Percentiles rank a stretch among this genome's conserved stretches.
phyloP scores from a whole-genome alignment of 306 rosid genomes.

The Datisca glomerata region DNA sequence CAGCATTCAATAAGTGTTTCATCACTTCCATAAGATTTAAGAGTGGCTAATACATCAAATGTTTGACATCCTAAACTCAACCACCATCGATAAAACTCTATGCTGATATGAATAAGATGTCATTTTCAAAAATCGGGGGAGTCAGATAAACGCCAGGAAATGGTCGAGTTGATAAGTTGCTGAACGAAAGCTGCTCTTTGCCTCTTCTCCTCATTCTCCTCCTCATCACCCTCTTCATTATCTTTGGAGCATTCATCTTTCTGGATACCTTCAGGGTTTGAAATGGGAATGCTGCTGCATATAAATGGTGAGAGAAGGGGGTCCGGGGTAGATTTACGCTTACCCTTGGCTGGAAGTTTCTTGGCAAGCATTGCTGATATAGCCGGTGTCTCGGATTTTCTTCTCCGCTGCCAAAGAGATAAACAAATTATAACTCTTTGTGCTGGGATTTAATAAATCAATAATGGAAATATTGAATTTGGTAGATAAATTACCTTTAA shows the following conservation, averaged over 20 bases:
- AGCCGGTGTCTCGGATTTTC: slow-evolving; percentile 46
- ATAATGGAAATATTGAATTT: slow-evolving; percentile 1
- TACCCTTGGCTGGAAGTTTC: slow-evolving; percentile 27
- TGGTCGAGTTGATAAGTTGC: slow-evolving; percentile 49
- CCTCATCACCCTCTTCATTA: slow-evolving; percentile 28
- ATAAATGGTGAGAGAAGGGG: slow-evolving; percentile 71
- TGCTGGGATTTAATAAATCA: background rate
- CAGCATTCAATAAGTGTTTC: too few species aligned
- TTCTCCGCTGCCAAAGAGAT: slow-evolving; percentile 39
- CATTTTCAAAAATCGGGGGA: background rate
- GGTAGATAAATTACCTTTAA: slow-evolving; percentile 43
- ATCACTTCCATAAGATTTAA: too few species aligned
- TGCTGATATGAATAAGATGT: too few species aligned
- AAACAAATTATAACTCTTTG: background rate
- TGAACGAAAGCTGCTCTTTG: slow-evolving; percentile 58
- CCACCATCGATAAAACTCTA: slow-evolving; percentile 22
- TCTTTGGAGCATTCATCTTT: slow-evolving; percentile 21
- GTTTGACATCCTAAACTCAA: slow-evolving; percentile 18
- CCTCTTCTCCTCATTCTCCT: slow-evolving; percentile 48
- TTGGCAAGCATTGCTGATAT: slow-evolving; percentile 39
- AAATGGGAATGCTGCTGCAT: slow-evolving; percentile 30
- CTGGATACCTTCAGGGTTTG: slow-evolving; percentile 14
- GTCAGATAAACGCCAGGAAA: slow-evolving; percentile 22
- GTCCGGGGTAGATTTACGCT: slow-evolving; percentile 45
- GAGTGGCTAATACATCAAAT: slow-evolving; percentile 17